phyloP scores from a whole-genome alignment of 108 stramenopile genomes.

The Mayamaea pseudoterrestris region DNA sequence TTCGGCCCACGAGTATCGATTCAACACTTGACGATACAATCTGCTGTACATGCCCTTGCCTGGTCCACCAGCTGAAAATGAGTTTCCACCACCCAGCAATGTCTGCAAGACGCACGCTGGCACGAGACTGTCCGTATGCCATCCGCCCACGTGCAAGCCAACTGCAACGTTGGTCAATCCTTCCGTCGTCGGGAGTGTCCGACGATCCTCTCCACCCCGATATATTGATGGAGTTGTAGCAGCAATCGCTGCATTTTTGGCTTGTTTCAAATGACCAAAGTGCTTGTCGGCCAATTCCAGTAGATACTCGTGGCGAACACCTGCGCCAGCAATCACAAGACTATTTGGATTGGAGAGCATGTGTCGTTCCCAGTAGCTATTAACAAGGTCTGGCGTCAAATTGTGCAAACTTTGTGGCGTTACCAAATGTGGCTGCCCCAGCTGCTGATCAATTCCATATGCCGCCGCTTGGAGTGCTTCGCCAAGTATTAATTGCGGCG shows the following conservation, averaged over 20 bases:
- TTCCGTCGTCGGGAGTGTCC: constrained; percentile 35
- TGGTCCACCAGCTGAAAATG: constrained; percentile 98
- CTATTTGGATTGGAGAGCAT: constrained; percentile 56
- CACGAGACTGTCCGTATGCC: constrained; percentile 87
- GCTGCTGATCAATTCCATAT: constrained; percentile 65
- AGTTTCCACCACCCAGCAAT: constrained; percentile 90
- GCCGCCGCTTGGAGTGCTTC: constrained; percentile 87
- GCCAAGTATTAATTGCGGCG: constrained; percentile 59
- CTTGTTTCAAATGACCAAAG: constrained; percentile 58
- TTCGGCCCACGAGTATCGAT: constrained; percentile 88
- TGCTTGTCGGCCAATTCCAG: constrained; percentile 66
- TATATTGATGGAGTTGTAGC: background rate
- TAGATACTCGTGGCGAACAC: constrained; percentile 85
- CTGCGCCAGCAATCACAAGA: constrained; percentile 89
- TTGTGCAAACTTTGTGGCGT: constrained; percentile 41
- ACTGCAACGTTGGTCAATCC: constrained; percentile 80
- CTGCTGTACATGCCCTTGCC: constrained; percentile 99
- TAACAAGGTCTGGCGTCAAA: constrained; percentile 50
- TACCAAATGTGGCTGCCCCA: constrained; percentile 79
- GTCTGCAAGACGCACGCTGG: constrained; percentile 91
- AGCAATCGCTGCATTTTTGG: background rate
- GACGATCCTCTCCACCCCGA: constrained; percentile 3
- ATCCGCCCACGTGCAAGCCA: constrained; percentile 91
- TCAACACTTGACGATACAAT: constrained; percentile 92
- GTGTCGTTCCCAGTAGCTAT: constrained; percentile 40